phyloP scores from a whole-genome alignment of 768 basidiomycete species.

The Thelephora ganbajun region DNA sequence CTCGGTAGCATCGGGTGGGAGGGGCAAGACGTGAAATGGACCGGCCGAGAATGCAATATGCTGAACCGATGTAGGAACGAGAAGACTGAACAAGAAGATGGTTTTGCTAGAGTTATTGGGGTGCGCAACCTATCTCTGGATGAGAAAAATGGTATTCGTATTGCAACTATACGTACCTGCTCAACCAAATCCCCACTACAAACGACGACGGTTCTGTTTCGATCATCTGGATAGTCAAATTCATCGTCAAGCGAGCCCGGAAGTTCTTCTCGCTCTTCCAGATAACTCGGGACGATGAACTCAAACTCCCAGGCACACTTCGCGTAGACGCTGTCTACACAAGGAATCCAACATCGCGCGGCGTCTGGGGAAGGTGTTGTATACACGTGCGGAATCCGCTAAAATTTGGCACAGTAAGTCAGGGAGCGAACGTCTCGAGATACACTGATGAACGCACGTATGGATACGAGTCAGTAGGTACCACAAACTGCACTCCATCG shows the following conservation, averaged over 20 bases:
- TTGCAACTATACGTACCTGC: conserved; percentile 44
- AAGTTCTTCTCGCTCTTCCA: conserved; percentile 45
- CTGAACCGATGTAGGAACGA: conserved; percentile 82
- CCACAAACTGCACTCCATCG: conserved; percentile 75
- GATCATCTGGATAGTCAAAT: conserved; percentile 34
- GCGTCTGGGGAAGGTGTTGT: conserved; percentile 80
- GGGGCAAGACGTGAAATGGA: conserved; percentile 71
- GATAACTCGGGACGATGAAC: conserved; percentile 78
- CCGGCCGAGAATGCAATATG: conserved; percentile 95
- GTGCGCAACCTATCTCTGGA: conserved; percentile 58
- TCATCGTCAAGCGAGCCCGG: conserved; percentile 27
- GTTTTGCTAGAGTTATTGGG: conserved; percentile 89
- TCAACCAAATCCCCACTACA: conserved; percentile 93
- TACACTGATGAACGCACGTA: conserved; percentile 41
- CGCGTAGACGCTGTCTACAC: conserved; percentile 89
- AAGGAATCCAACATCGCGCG: conserved; percentile 98
- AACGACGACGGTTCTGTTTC: conserved; percentile 52
- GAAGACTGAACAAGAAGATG: conserved; percentile 85
- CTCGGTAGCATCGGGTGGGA: conserved; percentile 48
- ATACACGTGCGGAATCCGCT: conserved; percentile 91
- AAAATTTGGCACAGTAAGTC: not conserved
- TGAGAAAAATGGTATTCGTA: conserved; percentile 5
- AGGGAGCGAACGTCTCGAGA: conserved; percentile 3
- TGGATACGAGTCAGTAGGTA: conserved; percentile 72
- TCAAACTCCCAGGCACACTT: conserved; percentile 98